These are phyloP conservation scores for Tilletiopsis washingtonensis DNA, from an alignment of 1,284 basidiomycete species.

Conservation along the genomic window DNA sequence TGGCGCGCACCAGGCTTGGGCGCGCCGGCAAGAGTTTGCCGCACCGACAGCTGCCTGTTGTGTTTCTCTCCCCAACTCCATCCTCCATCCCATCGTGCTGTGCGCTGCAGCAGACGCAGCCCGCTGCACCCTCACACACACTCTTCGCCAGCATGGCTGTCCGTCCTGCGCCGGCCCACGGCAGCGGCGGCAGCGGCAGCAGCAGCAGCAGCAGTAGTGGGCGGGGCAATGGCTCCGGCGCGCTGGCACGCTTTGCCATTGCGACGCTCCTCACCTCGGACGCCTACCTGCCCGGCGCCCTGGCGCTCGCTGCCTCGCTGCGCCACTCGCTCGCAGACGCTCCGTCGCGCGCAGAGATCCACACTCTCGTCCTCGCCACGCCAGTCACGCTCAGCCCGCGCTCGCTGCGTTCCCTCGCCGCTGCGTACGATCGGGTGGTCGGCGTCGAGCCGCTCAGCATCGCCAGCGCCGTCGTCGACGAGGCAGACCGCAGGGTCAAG, in stretches of 20 bases:
- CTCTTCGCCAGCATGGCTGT: too few relatives aligned
- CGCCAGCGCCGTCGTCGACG: neutral
- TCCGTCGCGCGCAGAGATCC: conserved; percentile 46
- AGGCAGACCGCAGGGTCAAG: conserved; percentile 4
- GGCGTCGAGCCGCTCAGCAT: conserved; percentile 60
- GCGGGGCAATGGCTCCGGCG: neutral
- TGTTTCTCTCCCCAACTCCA: too few relatives aligned
- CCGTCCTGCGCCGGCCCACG: too few relatives aligned
- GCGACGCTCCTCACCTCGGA: conserved; percentile 77
- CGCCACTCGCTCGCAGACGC: conserved; percentile 9
- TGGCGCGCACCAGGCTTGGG: too few relatives aligned
- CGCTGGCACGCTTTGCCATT: conserved; percentile 53
- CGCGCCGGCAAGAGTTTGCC: too few relatives aligned
- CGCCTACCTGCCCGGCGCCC: conserved; percentile 82
- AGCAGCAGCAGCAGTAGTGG: neutral
- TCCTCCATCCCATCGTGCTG: too few relatives aligned
- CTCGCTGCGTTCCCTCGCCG: conserved; percentile 64
- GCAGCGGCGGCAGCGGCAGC: neutral
- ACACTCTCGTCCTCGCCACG: conserved; percentile 86
- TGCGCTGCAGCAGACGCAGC: too few relatives aligned
- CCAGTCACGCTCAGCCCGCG: conserved; percentile 84
- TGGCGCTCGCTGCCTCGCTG: conserved; percentile 72
- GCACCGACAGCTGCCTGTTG: too few relatives aligned
- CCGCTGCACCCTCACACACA: too few relatives aligned
- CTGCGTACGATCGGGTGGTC: conserved; percentile 72